Percentiles rank a stretch among this genome's conserved stretches.
These are phyloP conservation scores for Pinus albicaulis DNA, from an alignment of 75 land plant genomes.

Conservation along the genomic window DNA sequence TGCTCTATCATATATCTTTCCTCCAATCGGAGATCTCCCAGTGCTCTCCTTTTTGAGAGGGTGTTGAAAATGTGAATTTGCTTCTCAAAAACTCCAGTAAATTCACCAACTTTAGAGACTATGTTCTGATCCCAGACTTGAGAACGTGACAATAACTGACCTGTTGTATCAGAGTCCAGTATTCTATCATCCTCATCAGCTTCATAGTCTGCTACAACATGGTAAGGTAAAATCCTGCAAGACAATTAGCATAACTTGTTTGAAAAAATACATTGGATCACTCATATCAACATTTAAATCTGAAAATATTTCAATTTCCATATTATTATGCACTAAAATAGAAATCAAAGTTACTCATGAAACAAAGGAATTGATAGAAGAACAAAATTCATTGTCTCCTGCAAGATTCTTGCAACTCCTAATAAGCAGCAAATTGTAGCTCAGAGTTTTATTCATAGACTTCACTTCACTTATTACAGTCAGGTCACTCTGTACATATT, in stretches of 20 bases:
- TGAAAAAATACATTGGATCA: not conserved
- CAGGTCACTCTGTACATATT: not conserved
- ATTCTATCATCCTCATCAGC: constrained; percentile 90
- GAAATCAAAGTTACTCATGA: constrained; percentile 1
- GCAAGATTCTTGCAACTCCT: not conserved
- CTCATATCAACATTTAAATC: not conserved
- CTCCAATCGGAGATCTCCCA: constrained; percentile 90
- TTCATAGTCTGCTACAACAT: constrained; percentile 96
- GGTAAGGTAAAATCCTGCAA: constrained; percentile 88
- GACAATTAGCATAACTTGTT: not conserved
- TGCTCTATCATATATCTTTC: constrained; percentile 92
- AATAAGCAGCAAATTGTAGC: too few species aligned
- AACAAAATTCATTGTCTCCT: not conserved
- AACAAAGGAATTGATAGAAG: not conserved
- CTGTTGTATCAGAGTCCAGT: constrained; percentile 74
- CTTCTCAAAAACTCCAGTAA: constrained; percentile 72
- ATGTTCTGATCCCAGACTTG: constrained; percentile 94
- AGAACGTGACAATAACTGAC: constrained; percentile 65
- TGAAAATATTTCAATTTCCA: not conserved
- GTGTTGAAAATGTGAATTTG: constrained; percentile 81
- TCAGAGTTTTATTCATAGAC: not conserved
- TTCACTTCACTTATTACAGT: not conserved
- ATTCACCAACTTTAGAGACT: constrained; percentile 71
- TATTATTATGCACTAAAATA: not conserved
- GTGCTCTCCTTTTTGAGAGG: constrained; percentile 60